phyloP scores from a whole-genome alignment of 106 monocot genomes.

The Dioscorea zingiberensis region DNA sequence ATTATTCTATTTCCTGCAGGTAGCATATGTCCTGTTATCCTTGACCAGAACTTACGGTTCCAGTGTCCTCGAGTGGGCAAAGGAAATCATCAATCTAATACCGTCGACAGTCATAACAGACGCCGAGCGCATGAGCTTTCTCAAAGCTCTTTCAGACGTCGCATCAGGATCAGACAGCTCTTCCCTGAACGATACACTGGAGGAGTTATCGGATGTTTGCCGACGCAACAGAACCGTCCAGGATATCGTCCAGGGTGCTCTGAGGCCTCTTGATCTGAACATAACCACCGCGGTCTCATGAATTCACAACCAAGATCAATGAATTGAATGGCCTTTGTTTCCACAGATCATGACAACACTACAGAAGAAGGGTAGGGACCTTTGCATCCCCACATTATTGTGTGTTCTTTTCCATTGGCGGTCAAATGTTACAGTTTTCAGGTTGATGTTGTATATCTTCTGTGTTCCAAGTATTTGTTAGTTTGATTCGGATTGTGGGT shows the following conservation, averaged over 20 bases:
- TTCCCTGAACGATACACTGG: slow-evolving; percentile 40
- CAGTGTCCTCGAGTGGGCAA: slow-evolving; percentile 70
- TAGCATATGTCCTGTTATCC: slow-evolving; percentile 64
- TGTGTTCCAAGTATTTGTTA: background rate
- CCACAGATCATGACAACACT: background rate
- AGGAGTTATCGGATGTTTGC: slow-evolving; percentile 91
- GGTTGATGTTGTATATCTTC: background rate
- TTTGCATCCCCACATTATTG: no score
- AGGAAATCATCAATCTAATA: slow-evolving; percentile 57
- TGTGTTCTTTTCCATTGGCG: background rate
- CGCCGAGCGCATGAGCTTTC: slow-evolving; percentile 52
- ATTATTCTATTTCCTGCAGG: slow-evolving; percentile 31
- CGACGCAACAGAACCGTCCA: slow-evolving; percentile 74
- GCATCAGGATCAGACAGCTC: slow-evolving; percentile 45
- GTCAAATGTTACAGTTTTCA: background rate
- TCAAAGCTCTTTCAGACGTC: slow-evolving; percentile 54
- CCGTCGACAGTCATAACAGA: slow-evolving; percentile 81
- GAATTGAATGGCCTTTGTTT: background rate
- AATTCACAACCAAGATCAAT: background rate
- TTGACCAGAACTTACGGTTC: slow-evolving; percentile 57
- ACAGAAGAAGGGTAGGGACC: no score
- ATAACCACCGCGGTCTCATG: slow-evolving; percentile 36
- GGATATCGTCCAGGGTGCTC: slow-evolving; percentile 87
- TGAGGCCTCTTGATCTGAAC: slow-evolving; percentile 83
- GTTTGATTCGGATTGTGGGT: no score